Evolutionary conservation across 2,329 filamentous ascomycete genomes (phyloP), one percentile per base, ranked within the genome.

Genomic region (Hansfordia pulvinata): DNA sequence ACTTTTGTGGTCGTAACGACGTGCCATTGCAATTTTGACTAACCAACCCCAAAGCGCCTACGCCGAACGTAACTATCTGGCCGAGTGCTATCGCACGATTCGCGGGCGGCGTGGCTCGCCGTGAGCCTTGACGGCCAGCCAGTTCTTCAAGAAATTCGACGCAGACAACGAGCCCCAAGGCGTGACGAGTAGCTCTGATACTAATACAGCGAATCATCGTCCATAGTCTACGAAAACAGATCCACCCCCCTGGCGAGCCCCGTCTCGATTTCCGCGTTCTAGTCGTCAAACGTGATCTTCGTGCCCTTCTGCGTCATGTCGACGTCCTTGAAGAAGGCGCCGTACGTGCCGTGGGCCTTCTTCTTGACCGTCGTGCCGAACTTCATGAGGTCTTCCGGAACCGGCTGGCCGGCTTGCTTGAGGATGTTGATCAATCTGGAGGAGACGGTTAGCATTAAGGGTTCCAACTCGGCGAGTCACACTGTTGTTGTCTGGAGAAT

Each of bases 311-410:
- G 79, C 50, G 69, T 82, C 52, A 76, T 76, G 42, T 83, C 80
- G 7, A 82, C 75, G 42, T 94, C 84, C 56, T 90, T 93, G 65
- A 81, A 93, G 51, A 96, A 96, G 17, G 85, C 84, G 30, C 90
- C 90, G 48, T 96, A 98, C 25, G 82, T 80, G 45, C 85, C 81
- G 58, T 98, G 90, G 25, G 76, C 71, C 84, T 96, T 96, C 73
- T 93, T 94, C 73, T 96, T 98, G 27, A 98, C 90, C 1, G 88
- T 96, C 13, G 85, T 93, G 43, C 90, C 90, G 41, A 94, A 98
- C 58, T 93, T 94, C 51, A 96, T 64, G 19, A 98, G 61, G 15
- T 83, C 80, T 22, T 93, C 84, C 3, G 90, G 90, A 1, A 98
- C 83, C 9, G 75, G 67, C 54, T 98, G 90, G 38, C 84, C 83